These are phyloP conservation scores for Candida glaebosa DNA, from an alignment of 805 yeast genomes.

Conservation along the genomic window DNA sequence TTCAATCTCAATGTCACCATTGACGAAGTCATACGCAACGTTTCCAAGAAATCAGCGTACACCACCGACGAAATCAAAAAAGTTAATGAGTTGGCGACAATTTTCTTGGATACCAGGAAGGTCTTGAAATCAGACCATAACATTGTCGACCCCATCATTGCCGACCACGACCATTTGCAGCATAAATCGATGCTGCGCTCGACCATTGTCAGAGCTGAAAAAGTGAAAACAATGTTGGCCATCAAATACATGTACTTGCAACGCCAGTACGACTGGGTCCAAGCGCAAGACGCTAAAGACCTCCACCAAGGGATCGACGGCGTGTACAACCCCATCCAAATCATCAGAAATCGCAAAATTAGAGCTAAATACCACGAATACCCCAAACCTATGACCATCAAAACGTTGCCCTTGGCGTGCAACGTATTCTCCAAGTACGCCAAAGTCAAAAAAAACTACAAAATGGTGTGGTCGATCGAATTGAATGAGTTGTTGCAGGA, in stretches of 20 bases:
- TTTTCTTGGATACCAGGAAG: slow-evolving; percentile 41
- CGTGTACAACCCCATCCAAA: slow-evolving; percentile 77
- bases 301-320: slow-evolving; percentile 56
- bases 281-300: slow-evolving; percentile 13
- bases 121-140: slow-evolving; percentile 41
- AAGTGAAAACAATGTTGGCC: slow-evolving; percentile 45
- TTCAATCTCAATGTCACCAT: not conserved
- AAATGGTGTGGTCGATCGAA: slow-evolving; percentile 63
- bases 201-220: slow-evolving; percentile 46
- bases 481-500: slow-evolving; percentile 57
- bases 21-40: not conserved
- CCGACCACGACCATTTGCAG: slow-evolving; percentile 2
- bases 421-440: slow-evolving; percentile 52
- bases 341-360: slow-evolving; percentile 67
- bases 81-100: slow-evolving; percentile 27
- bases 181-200: slow-evolving; percentile 25
- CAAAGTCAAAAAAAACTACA: slow-evolving; percentile 28
- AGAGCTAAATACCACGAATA: slow-evolving; percentile 49
- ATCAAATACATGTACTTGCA: slow-evolving; percentile 49
- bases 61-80: slow-evolving; percentile 14
- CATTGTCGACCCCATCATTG: slow-evolving; percentile 27
- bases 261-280: slow-evolving; percentile 30
- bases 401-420: slow-evolving; percentile 60
- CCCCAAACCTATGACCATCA: slow-evolving; percentile 41
- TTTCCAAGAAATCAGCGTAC: not conserved